Conservation (phyloP, 805 yeast genomes). For the Pichia rugopelliculosa region DNA sequence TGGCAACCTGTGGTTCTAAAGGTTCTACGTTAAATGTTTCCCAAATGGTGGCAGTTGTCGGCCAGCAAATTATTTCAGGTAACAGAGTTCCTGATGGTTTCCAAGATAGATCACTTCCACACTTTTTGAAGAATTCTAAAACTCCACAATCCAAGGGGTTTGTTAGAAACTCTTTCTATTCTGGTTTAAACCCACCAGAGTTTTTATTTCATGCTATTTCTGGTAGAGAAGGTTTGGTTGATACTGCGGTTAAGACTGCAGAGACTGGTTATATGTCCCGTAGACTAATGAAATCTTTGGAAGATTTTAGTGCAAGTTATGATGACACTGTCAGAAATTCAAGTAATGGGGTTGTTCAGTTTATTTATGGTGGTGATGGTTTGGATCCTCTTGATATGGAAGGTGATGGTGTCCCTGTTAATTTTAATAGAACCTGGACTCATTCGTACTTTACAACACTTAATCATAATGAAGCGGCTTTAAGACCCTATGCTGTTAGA, state of each 20-base stretch:
- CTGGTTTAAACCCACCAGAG: constrained; percentile 95
- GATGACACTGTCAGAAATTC: constrained; percentile 95
- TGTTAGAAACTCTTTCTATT: constrained; percentile 89
- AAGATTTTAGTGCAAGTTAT: constrained; percentile 88
- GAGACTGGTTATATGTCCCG: constrained; percentile 85
- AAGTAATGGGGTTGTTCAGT: constrained; percentile 93
- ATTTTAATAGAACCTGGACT: constrained; percentile 90
- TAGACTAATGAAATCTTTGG: constrained; percentile 94
- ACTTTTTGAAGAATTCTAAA: constrained; percentile 89
- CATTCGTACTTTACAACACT: constrained; percentile 76
- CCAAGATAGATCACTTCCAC: constrained; percentile 97
- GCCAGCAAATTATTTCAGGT: constrained; percentile 98
- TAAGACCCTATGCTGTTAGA: constrained; percentile 65
- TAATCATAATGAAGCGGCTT: constrained; percentile 41
- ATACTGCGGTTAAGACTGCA: constrained; percentile 98
- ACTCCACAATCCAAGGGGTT: constrained; percentile 98
- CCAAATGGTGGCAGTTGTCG: constrained; percentile 99
- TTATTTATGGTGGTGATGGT: constrained; percentile 97
- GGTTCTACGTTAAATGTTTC: constrained; percentile 97
- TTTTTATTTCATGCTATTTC: constrained; percentile 91
- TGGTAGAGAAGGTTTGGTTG: constrained; percentile 98
- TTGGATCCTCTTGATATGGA: constrained; percentile 98
- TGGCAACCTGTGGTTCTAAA: constrained; percentile 99
- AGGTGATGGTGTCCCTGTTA: constrained; percentile 96
- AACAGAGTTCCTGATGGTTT: constrained; percentile 99